A percentile compares a stretch with the other conserved stretches of the same genome.
phyloP scores from a whole-genome alignment of 2,329 filamentous ascomycete species.

The Dothiorella sarmentorum region DNA sequence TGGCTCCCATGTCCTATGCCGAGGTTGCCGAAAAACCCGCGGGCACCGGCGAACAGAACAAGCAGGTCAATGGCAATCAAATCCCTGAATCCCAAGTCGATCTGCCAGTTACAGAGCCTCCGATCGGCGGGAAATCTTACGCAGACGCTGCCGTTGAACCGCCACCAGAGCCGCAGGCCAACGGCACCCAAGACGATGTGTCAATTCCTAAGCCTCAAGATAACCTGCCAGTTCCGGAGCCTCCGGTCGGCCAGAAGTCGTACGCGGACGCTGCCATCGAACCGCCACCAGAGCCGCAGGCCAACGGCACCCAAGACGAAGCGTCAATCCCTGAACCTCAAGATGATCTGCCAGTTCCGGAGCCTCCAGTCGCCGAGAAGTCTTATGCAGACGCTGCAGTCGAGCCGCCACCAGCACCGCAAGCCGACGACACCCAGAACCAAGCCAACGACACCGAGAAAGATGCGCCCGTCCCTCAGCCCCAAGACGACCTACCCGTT shows the following conservation, averaged over 20 bases:
- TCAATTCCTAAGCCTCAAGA: background rate
- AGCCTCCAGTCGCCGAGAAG: constrained; percentile 25
- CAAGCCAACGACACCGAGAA: background rate
- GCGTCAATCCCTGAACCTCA: background rate
- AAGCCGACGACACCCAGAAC: too few relatives aligned
- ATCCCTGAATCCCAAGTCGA: background rate
- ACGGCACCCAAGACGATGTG: background rate
- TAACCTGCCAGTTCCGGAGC: constrained; percentile 4
- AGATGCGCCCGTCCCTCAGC: background rate
- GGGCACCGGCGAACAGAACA: background rate
- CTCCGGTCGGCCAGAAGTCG: constrained; percentile 30
- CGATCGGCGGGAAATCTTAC: constrained; percentile 34
- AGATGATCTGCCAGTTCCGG: background rate
- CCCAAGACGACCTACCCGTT: background rate
- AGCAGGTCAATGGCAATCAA: too few relatives aligned
- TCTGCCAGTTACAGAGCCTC: constrained; percentile 1
- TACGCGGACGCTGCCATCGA: constrained; percentile 35
- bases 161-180: background rate
- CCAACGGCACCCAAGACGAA: background rate
- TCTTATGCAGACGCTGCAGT: constrained; percentile 37
- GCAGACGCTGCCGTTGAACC: constrained; percentile 31
- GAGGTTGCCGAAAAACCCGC: constrained; percentile 28
- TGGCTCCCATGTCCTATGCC: constrained; percentile 42
- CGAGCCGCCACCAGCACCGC: constrained; percentile 2
- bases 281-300: background rate